A percentile compares a stretch with the other conserved stretches of the same genome.
These are phyloP conservation scores for Xylaria longipes DNA, from an alignment of 495 filamentous ascomycete species.

Conservation along the genomic window DNA sequence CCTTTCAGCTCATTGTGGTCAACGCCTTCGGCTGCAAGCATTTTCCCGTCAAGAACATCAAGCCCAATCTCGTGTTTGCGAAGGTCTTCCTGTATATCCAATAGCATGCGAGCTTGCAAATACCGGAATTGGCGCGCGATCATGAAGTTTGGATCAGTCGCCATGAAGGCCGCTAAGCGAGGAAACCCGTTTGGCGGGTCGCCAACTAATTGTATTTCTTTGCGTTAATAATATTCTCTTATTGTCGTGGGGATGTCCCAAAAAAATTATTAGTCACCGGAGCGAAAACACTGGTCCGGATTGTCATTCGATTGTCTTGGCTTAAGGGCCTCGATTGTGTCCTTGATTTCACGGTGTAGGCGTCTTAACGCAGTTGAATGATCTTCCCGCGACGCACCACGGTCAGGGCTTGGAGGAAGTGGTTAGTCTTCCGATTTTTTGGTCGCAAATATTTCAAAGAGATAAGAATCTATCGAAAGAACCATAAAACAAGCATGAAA, in stretches of 20 bases:
- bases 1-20: too few species aligned
- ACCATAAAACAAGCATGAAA: too few species aligned
- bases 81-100: neutral
- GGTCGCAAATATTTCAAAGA: too few species aligned
- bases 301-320: neutral
- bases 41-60: neutral
- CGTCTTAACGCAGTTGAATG: neutral
- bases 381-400: neutral
- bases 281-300: neutral
- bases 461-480: too few species aligned
- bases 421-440: neutral
- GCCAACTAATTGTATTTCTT: neutral
- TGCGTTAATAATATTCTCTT: neutral
- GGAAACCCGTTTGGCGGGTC: neutral
- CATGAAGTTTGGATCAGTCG: neutral
- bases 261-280: neutral
- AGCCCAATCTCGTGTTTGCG: neutral
- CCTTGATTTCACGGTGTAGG: neutral
- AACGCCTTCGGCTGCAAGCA: neutral
- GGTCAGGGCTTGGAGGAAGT: too few species aligned
- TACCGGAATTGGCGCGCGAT: neutral
- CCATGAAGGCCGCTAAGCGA: neutral
- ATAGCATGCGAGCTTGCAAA: neutral
- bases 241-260: too few species aligned
- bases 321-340: neutral